Percentiles rank a stretch among this genome's conserved stretches.
Conservation (phyloP, 345 rosid genomes). For the Corymbia maculata region DNA sequence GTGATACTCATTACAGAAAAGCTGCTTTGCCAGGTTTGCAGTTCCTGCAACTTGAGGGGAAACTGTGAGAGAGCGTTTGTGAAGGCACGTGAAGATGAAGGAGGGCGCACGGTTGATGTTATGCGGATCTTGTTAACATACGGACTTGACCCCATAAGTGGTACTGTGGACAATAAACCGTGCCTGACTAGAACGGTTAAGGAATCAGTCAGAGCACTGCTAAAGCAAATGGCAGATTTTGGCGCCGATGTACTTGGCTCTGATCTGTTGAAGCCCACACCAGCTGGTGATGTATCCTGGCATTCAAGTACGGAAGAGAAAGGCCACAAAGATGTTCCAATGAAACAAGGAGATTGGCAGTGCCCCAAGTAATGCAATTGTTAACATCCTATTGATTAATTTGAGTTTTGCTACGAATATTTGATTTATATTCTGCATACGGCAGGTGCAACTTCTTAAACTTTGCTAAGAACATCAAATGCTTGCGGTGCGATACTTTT, state of each 20-base stretch:
- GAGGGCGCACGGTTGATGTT: slow-evolving; percentile 69
- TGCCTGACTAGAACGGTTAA: slow-evolving; percentile 51
- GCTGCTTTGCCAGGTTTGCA: slow-evolving; percentile 53
- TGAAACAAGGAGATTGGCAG: slow-evolving; percentile 76
- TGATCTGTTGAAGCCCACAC: slow-evolving; percentile 1
- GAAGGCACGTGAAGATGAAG: slow-evolving; percentile 53
- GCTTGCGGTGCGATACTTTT: slow-evolving; percentile 55
- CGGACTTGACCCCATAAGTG: slow-evolving; percentile 46
- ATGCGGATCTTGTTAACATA: slow-evolving; percentile 70
- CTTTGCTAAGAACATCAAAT: slow-evolving; percentile 73
- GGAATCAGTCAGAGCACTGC: slow-evolving; percentile 55
- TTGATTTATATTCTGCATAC: not conserved
- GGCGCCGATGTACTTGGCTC: slow-evolving; percentile 24
- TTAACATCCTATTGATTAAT: not conserved
- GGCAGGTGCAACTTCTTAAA: slow-evolving; percentile 76
- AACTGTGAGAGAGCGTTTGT: slow-evolving; percentile 81
- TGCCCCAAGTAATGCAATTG: slow-evolving; percentile 54
- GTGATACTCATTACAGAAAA: not conserved
- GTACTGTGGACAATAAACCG: slow-evolving; percentile 41
- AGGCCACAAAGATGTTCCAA: slow-evolving; percentile 14
- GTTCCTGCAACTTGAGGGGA: slow-evolving; percentile 83
- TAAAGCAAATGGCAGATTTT: slow-evolving; percentile 51
- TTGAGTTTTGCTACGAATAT: not conserved
- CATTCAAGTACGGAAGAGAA: slow-evolving; percentile 5
- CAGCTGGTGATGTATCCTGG: not conserved